phyloP scores from a whole-genome alignment of 1,139 yeast genomes.

The Yamadazyma songkhlaensis region DNA sequence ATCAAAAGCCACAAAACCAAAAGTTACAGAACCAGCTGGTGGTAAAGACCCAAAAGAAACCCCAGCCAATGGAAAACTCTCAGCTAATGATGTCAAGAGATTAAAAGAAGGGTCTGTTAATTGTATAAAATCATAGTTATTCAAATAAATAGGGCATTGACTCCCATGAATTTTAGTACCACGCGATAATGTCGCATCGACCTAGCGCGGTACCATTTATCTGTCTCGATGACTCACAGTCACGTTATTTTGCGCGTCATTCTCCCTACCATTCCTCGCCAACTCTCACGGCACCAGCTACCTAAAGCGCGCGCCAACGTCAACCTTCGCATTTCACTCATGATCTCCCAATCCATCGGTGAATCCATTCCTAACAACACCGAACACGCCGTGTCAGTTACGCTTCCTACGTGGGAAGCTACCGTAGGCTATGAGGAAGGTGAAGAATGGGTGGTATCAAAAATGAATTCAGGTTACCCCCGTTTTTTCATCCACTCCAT shows the following conservation, averaged over 20 bases:
- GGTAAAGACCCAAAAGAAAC: conserved; percentile 12
- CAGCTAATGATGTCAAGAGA: conserved; percentile 32
- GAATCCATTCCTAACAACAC: conserved; percentile 85
- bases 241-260: too few species aligned
- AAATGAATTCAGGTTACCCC: conserved; percentile 88
- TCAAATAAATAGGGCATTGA: too few species aligned
- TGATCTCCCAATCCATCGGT: conserved; percentile 55
- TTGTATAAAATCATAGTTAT: conserved; percentile 54
- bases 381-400: conserved; percentile 90
- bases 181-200: too few species aligned
- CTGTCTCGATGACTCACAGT: too few species aligned
- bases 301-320: too few species aligned
- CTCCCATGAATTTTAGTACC: too few species aligned
- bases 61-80: conserved; percentile 5
- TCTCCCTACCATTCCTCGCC: too few species aligned
- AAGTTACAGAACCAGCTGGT: conserved; percentile 7
- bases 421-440: conserved; percentile 93
- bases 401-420: conserved; percentile 92
- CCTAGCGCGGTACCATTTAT: too few species aligned
- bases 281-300: too few species aligned
- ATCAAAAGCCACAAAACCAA: conserved; percentile 15
- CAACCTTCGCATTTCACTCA: too few species aligned
- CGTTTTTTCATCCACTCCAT: conserved; percentile 76
- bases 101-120: conserved; percentile 68
- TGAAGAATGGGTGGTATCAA: conserved; percentile 73